Percentiles rank a stretch among this genome's conserved stretches.
These are phyloP conservation scores for Suillus americanus DNA, from an alignment of 768 basidiomycete species.

Conservation along the genomic window DNA sequence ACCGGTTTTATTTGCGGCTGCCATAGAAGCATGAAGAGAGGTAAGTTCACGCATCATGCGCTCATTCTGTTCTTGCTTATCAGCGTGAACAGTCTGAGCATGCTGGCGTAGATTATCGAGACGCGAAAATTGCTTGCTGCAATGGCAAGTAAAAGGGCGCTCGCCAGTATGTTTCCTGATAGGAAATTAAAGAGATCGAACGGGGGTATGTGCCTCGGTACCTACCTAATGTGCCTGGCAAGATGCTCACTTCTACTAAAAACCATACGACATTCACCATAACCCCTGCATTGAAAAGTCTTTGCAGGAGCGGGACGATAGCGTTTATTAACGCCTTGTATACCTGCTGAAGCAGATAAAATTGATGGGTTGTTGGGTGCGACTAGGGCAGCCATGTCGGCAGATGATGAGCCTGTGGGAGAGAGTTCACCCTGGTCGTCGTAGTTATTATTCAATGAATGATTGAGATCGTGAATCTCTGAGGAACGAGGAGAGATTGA, in stretches of 20 bases:
- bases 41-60: slow-evolving; percentile 91
- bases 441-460: slow-evolving; percentile 6
- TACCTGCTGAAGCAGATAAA: slow-evolving; percentile 18
- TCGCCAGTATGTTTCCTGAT: slow-evolving; percentile 96
- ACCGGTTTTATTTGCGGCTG: slow-evolving; percentile 45
- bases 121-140: slow-evolving; percentile 91
- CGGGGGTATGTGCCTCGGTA: slow-evolving; percentile 25
- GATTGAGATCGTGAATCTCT: slow-evolving; percentile 9
- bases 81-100: slow-evolving; percentile 95
- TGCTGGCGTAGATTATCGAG: slow-evolving; percentile 98
- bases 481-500: slow-evolving; percentile 12
- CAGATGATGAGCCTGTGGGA: slow-evolving; percentile 7
- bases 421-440: slow-evolving; percentile 8
- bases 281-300: slow-evolving; percentile 94
- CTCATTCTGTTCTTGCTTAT: slow-evolving; percentile 86
- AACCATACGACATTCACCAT: slow-evolving; percentile 95
- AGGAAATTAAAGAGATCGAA: slow-evolving; percentile 26
- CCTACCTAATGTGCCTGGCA: slow-evolving; percentile 91
- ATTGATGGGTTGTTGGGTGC: slow-evolving; percentile 21
- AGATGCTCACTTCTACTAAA: slow-evolving; percentile 95
- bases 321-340: slow-evolving; percentile 48
- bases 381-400: slow-evolving; percentile 36
- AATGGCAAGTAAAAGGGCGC: slow-evolving; percentile 94
- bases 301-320: slow-evolving; percentile 86
- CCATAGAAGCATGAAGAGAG: slow-evolving; percentile 79